Conservation (phyloP, 2,329 filamentous ascomycete genomes). For the Alternaria triticimaculans region DNA sequence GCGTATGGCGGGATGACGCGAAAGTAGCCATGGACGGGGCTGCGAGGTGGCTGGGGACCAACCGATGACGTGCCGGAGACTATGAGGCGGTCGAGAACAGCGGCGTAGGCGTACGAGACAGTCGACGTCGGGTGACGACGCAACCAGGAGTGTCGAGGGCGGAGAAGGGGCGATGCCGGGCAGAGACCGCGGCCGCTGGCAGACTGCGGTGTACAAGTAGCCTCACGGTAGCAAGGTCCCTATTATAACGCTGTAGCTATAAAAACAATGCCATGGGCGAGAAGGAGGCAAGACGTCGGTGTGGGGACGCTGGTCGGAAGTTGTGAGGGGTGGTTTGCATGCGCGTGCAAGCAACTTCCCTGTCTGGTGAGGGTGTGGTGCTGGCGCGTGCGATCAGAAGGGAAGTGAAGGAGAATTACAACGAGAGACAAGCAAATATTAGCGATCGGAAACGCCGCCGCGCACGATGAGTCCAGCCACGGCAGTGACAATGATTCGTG, state of each 20-base stretch:
- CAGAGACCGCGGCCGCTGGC: slow-evolving; percentile 8
- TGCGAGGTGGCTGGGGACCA: slow-evolving; percentile 7
- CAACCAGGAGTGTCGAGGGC: neutral
- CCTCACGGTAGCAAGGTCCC: slow-evolving; percentile 6
- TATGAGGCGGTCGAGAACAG: neutral
- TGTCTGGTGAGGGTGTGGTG: slow-evolving; percentile 19
- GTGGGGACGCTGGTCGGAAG: slow-evolving; percentile 23
- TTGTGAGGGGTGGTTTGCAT: slow-evolving; percentile 33
- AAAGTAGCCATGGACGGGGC: slow-evolving; percentile 42
- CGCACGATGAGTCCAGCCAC: slow-evolving; percentile 23
- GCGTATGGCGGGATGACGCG: slow-evolving; percentile 39
- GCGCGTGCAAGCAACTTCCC: slow-evolving; percentile 38
- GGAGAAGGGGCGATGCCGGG: slow-evolving; percentile 12
- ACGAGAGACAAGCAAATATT: slow-evolving; percentile 32
- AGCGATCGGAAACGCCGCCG: slow-evolving; percentile 26
- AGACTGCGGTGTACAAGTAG: slow-evolving; percentile 7
- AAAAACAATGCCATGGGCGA: slow-evolving; percentile 18
- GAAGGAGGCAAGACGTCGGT: slow-evolving; percentile 18
- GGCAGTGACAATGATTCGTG: slow-evolving; percentile 23
- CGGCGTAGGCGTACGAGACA: slow-evolving; percentile 11
- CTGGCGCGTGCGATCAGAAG: slow-evolving; percentile 20
- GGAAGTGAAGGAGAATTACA: slow-evolving; percentile 19
- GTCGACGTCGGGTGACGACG: slow-evolving; percentile 9
- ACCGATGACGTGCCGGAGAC: slow-evolving; percentile 14
- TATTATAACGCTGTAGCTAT: slow-evolving; percentile 17